A percentile compares a stretch with the other conserved stretches of the same genome.
These are phyloP conservation scores for Apiospora saccharicola DNA, from an alignment of 2,329 filamentous ascomycete species.

Conservation along the genomic window DNA sequence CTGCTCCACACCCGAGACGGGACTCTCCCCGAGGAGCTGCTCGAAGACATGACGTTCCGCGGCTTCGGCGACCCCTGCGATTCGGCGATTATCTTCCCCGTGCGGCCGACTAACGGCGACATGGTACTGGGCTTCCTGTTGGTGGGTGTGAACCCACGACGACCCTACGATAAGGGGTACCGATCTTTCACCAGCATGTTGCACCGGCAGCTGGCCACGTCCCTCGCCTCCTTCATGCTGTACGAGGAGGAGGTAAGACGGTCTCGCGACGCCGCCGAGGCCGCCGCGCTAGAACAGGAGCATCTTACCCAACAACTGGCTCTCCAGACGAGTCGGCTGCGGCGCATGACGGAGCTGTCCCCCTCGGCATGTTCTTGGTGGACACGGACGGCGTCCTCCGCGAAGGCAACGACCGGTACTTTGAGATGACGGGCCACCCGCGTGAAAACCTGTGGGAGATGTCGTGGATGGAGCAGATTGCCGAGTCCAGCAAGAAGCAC, in stretches of 20 bases:
- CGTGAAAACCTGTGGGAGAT: slow-evolving; percentile 48
- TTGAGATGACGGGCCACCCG: slow-evolving; percentile 53
- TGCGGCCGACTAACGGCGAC: slow-evolving; percentile 65
- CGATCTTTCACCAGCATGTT: slow-evolving; percentile 60
- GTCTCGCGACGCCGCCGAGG: slow-evolving; percentile 46
- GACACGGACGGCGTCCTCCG: slow-evolving; percentile 49
- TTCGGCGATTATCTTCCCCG: slow-evolving; percentile 66
- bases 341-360: slow-evolving; percentile 47
- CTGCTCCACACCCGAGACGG: slow-evolving; percentile 44
- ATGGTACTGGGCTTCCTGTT: slow-evolving; percentile 67
- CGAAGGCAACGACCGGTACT: slow-evolving; percentile 55
- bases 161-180: slow-evolving; percentile 71
- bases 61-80: slow-evolving; percentile 64
- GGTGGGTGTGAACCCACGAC: slow-evolving; percentile 66
- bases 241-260: slow-evolving; percentile 70
- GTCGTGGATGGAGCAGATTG: slow-evolving; percentile 51
- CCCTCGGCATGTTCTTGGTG: slow-evolving; percentile 48
- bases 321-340: slow-evolving; percentile 46
- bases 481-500: slow-evolving; percentile 41
- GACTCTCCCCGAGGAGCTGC: slow-evolving; percentile 59
- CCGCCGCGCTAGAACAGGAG: slow-evolving; percentile 44
- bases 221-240: slow-evolving; percentile 68
- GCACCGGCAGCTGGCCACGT: slow-evolving; percentile 62
- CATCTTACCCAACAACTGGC: slow-evolving; percentile 44
- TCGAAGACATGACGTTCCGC: slow-evolving; percentile 60